Evolutionary conservation across 1,284 basidiomycete genomes (phyloP), one percentile per base, ranked within the genome.

Genomic region (Boletus semigastroideus): DNA sequence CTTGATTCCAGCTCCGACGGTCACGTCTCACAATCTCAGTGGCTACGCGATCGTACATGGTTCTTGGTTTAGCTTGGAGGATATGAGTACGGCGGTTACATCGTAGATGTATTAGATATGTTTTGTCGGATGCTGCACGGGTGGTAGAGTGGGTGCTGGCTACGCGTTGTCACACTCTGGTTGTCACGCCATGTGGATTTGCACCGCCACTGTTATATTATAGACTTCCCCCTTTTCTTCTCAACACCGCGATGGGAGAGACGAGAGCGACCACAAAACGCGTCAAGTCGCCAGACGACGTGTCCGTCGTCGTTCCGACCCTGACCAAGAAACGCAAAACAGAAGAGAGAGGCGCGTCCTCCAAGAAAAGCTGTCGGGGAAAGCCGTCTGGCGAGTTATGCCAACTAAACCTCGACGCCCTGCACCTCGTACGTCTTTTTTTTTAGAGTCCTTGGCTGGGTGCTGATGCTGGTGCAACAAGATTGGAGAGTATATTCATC

Each of bases 321-420:
- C 22, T 19, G 9, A 11, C 31, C 6, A 56, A 52, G 31, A 55
- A 40, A 30, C 40, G 19, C 31, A 20, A 33, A 0, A 2, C 33
- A 16, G 14, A 3, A 20, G 22, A 33, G 2, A 14, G 13, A 2
- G 22, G 20, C 9, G 36, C n/a, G 4, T 2, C 31, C 13, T 10
- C 30, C 22, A 48, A 25, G 28, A 57, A 37, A 6, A 39, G 28
- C 0, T 25, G 11, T 8, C 38, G 42, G n/a, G 39, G 48, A 20
- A 28, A 55, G 12, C 43, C 31, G 8, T 22, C 22, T 22, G 17
- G 28, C 1, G 20, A 51, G 28, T 28, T 46, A 2, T 59, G 57
- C 27, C 52, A 41, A 20, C 12, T 54, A 14, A 58, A 49, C 44
- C 38, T 58, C 19, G 55, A 57, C 34, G 56, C 54, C 3, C 20